A percentile compares a stretch with the other conserved stretches of the same genome.
phyloP scores from a whole-genome alignment of 1,284 basidiomycete species.

The Leccinum subrobustum region DNA sequence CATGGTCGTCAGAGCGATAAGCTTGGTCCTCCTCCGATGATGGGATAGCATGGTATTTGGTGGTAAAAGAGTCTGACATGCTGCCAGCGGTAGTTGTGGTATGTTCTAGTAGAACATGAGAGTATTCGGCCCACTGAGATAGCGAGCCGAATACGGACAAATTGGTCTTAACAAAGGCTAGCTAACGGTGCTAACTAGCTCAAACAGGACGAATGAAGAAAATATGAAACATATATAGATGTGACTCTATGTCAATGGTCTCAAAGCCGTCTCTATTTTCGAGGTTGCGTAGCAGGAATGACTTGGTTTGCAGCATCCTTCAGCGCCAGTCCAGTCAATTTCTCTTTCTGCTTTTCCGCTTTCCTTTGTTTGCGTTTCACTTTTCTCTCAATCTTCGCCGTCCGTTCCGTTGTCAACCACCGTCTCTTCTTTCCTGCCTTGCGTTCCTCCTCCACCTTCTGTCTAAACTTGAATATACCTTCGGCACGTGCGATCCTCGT shows the following conservation, averaged over 20 bases:
- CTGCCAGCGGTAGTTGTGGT: neutral
- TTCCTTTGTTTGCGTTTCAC: slow-evolving; percentile 58
- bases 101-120: neutral
- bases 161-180: neutral
- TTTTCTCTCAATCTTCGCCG: slow-evolving; percentile 45
- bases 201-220: neutral
- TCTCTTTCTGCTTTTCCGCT: slow-evolving; percentile 54
- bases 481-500: slow-evolving; percentile 63
- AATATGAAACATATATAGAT: neutral
- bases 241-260: slow-evolving; percentile 1
- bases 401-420: slow-evolving; percentile 49
- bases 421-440: slow-evolving; percentile 58
- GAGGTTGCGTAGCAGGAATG: slow-evolving; percentile 42
- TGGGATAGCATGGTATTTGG: slow-evolving; percentile 20
- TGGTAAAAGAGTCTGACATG: slow-evolving; percentile 14
- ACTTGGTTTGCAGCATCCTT: slow-evolving; percentile 65
- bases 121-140: neutral
- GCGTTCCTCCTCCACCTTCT: slow-evolving; percentile 54
- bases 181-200: neutral
- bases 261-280: slow-evolving; percentile 5
- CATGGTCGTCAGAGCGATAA: slow-evolving; percentile 1
- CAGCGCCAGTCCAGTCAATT: slow-evolving; percentile 61
- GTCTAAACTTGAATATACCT: slow-evolving; percentile 70
- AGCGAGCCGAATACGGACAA: neutral
- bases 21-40: slow-evolving; percentile 22